Evolutionary conservation across 1,284 basidiomycete genomes (phyloP).

Genomic region (Sporisorium iseilematis-ciliati): DNA sequence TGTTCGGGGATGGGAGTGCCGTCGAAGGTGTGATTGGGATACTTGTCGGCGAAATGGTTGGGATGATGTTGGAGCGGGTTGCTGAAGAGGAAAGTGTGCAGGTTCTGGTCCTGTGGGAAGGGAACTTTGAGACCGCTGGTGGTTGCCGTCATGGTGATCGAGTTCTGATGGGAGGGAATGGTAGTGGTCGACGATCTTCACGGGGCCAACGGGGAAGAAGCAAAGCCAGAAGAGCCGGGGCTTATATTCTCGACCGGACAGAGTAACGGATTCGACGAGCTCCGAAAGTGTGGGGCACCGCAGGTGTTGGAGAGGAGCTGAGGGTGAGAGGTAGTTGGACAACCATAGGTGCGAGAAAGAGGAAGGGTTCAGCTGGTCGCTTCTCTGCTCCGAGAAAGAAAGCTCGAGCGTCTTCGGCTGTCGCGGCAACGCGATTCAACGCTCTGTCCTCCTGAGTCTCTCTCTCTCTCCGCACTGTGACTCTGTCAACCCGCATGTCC

Average conservation of each 20-base stretch:
- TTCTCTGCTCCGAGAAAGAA: constrained; percentile 3
- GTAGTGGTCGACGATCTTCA: too few species aligned
- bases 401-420: constrained; percentile 12
- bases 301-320: constrained; percentile 1
- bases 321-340: neutral
- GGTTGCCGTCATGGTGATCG: constrained; percentile 17
- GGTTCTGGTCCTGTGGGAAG: constrained; percentile 41
- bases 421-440: constrained; percentile 16
- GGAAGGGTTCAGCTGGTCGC: neutral
- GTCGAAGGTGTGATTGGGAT: constrained; percentile 49
- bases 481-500: too few species aligned
- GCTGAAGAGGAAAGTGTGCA: constrained; percentile 52
- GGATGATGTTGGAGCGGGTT: constrained; percentile 53
- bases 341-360: neutral
- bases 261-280: neutral
- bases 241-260: constrained; percentile 9
- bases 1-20: constrained; percentile 45
- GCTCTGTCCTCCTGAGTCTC: too few species aligned
- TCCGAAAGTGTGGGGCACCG: constrained; percentile 28
- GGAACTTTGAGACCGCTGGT: constrained; percentile 31
- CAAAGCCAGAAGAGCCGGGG: neutral
- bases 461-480: too few species aligned
- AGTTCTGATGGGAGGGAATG: neutral
- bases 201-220: neutral
- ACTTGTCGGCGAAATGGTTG: constrained; percentile 29